Evolutionary conservation across 2,329 filamentous ascomycete species (phyloP), one percentile per base, ranked within the genome.

Genomic region (Bipolaris sorokiniana): DNA sequence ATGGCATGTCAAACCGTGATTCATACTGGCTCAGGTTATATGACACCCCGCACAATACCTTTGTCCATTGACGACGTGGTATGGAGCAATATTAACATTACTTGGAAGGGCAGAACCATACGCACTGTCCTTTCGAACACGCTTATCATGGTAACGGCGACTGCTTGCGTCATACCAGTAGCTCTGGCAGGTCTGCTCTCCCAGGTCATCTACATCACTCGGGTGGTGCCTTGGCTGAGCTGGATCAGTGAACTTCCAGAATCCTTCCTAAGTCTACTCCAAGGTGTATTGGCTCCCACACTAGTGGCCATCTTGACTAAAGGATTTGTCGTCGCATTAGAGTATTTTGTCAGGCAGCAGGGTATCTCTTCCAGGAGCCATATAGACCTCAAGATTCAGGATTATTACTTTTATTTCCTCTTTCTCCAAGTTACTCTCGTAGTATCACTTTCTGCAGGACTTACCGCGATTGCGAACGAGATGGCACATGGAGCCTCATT

Each of bases 391-490:
- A 61, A 54, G 54, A 51, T 63, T 5, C 20, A 63, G 37, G 58
- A 63, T 20, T 61, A 51, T 44, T 63, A 63, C 53, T 63, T 63
- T 13, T 61, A 33, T 48, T 63, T 61, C 44, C 51, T 63, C n/a
- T 61, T 61, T 42, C 3, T 56, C n/a, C 16, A 63, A 31, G 40
- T 57, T 13, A 59, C 55, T 15, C 41, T 62, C 3, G 16, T 58
- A 16, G 48, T 64, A 2, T 59, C 51, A 9, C 34, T 64, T n/a
- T 58, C 55, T 38, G 42, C 51, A 7, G 53, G 56, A 20, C 23
- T 64, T 52, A 64, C 59, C 16, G 23, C 51, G 9, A 60, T 64
- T 16, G 16, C 36, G 5, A 58, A 64, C 31, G 20, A 60, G 37
- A 46, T 60, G 15, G 31, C 15, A 37, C 10, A n/a, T 5, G 36